phyloP scores from a whole-genome alignment of 148 eudicot species.

The Rhododendron henanense region DNA sequence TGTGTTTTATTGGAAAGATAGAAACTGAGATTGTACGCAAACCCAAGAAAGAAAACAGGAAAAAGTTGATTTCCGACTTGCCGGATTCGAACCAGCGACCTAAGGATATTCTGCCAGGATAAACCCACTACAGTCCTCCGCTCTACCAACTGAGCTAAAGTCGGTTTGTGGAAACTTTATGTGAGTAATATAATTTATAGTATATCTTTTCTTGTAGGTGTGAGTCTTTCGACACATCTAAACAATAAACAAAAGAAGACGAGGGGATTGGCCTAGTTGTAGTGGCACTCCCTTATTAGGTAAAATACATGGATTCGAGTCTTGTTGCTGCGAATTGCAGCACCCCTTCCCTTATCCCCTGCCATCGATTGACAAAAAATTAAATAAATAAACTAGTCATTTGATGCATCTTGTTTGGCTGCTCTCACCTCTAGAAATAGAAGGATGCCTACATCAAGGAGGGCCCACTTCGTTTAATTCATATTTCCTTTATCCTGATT shows the following conservation, averaged over 20 bases:
- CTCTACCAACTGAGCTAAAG: conserved; percentile 45
- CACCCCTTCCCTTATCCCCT: no score
- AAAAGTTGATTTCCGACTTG: conserved; percentile 34
- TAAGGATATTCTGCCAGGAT: conserved; percentile 29
- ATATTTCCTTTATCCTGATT: no score
- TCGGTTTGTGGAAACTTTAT: neutral
- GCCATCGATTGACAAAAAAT: no score
- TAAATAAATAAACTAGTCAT: neutral
- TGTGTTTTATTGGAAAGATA: no score
- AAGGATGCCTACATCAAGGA: neutral
- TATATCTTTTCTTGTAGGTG: neutral
- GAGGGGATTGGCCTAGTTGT: no score
- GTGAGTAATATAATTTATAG: neutral
- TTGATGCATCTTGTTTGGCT: neutral
- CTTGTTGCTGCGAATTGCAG: no score
- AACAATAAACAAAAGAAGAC: neutral
- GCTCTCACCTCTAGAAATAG: neutral
- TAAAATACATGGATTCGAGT: no score
- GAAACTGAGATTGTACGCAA: no score
- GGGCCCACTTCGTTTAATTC: neutral
- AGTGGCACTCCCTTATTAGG: no score
- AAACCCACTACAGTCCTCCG: conserved; percentile 36
- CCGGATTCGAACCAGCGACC: conserved; percentile 85
- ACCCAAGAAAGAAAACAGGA: neutral
- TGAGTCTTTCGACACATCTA: neutral